These are phyloP conservation scores for Helicocarpus griseus DNA, from an alignment of 2,329 filamentous ascomycete species.

Conservation along the genomic window DNA sequence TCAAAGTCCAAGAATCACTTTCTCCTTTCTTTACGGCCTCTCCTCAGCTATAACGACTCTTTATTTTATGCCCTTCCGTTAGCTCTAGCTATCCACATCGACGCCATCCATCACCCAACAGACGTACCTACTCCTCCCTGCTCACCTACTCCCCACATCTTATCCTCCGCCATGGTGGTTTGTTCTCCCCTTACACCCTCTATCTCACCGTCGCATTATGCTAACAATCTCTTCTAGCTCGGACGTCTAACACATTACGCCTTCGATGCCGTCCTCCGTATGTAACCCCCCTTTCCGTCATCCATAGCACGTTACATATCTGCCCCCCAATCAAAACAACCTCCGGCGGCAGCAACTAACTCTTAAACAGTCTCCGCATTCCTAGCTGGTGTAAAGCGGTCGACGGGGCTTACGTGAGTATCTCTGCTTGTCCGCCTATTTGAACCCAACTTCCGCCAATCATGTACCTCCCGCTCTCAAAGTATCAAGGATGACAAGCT, in stretches of 20 bases:
- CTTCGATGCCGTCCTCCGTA: slow-evolving; percentile 89
- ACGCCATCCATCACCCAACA: too few relatives aligned
- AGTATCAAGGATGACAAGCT: background rate
- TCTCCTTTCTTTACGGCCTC: too few relatives aligned
- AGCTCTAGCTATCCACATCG: too few relatives aligned
- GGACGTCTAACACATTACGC: slow-evolving; percentile 90
- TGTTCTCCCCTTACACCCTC: slow-evolving; percentile 16
- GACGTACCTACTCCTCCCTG: background rate
- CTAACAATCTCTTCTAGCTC: slow-evolving; percentile 65
- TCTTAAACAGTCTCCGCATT: slow-evolving; percentile 70
- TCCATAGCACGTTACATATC: too few relatives aligned
- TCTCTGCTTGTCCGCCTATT: slow-evolving; percentile 11
- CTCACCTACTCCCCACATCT: background rate
- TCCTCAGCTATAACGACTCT: too few relatives aligned
- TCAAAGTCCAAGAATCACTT: too few relatives aligned
- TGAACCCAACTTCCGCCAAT: background rate
- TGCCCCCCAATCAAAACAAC: background rate
- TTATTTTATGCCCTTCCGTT: too few relatives aligned
- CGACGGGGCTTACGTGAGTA: slow-evolving; percentile 93
- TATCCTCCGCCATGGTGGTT: slow-evolving; percentile 31
- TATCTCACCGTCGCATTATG: slow-evolving; percentile 35
- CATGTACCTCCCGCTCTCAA: too few relatives aligned
- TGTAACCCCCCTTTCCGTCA: slow-evolving; percentile 26
- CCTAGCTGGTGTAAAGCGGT: slow-evolving; percentile 92
- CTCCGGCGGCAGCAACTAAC: background rate